Conservation (phyloP, 1,139 yeast species). For the Diutina ranongensis region DNA sequence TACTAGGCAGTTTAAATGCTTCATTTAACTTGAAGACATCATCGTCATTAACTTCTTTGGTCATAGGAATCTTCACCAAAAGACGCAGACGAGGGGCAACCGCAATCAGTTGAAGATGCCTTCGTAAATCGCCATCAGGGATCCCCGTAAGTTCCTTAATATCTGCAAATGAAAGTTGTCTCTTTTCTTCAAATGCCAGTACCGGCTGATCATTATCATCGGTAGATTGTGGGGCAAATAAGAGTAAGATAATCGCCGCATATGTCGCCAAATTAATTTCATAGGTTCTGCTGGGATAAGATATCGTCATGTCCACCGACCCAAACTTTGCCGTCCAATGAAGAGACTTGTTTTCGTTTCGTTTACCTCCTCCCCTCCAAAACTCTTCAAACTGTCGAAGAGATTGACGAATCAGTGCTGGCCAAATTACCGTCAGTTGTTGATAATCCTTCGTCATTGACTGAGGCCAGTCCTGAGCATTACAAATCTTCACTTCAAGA, state of each 20-base stretch:
- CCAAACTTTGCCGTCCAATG: constrained; percentile 83
- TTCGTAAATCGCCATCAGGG: constrained; percentile 57
- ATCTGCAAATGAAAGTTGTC: constrained; percentile 39
- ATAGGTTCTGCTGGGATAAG: constrained; percentile 58
- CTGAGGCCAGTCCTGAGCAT: constrained; percentile 40
- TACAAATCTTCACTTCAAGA: constrained; percentile 44
- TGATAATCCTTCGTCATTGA: constrained; percentile 49
- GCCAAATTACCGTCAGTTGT: constrained; percentile 41
- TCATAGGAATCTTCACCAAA: constrained; percentile 60
- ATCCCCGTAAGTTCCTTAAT: constrained; percentile 59
- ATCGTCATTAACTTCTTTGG: constrained; percentile 50
- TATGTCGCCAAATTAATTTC: constrained; percentile 74
- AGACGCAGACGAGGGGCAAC: constrained; percentile 76
- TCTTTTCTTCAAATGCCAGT: constrained; percentile 32
- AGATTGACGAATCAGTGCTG: constrained; percentile 25
- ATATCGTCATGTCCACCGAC: constrained; percentile 61
- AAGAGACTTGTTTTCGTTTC: constrained; percentile 64
- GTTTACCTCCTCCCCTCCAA: constrained; percentile 34
- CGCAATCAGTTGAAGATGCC: constrained; percentile 77
- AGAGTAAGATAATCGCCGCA: constrained; percentile 65
- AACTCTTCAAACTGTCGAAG: constrained; percentile 31
- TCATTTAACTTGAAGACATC: constrained; percentile 65
- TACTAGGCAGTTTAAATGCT: constrained; percentile 58
- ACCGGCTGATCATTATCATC: constrained; percentile 26
- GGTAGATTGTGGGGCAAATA: constrained; percentile 50